These are phyloP conservation scores for Globisporangium mamillatum DNA, from an alignment of 352 stramenopile genomes.

Conservation along the genomic window DNA sequence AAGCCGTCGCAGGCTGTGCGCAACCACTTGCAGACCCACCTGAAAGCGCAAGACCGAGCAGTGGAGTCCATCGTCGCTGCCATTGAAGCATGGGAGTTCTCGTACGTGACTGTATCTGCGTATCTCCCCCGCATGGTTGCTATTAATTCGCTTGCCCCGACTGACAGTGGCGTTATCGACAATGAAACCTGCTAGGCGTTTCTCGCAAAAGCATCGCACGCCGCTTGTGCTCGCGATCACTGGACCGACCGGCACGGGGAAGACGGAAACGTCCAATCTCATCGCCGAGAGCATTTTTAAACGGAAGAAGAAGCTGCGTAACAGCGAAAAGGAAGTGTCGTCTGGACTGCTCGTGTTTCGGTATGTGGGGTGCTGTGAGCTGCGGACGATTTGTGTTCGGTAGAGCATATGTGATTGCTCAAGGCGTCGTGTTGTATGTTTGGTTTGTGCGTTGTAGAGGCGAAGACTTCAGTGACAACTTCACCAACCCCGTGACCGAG, in stretches of 20 bases:
- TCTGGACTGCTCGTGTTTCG: slow-evolving; percentile 52
- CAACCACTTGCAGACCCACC: slow-evolving; percentile 44
- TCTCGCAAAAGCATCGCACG: slow-evolving; percentile 49
- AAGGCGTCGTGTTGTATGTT: background rate
- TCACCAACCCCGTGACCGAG: slow-evolving; percentile 73
- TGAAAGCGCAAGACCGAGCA: slow-evolving; percentile 65
- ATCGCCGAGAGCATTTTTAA: slow-evolving; percentile 84
- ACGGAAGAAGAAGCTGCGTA: slow-evolving; percentile 63
- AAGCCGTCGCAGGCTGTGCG: slow-evolving; percentile 62
- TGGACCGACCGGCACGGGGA: slow-evolving; percentile 87
- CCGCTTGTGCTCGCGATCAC: slow-evolving; percentile 88
- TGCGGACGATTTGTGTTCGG: background rate
- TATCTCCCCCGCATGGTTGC: too few species aligned
- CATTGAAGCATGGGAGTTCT: slow-evolving; percentile 83
- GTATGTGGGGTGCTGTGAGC: background rate
- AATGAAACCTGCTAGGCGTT: slow-evolving; percentile 26
- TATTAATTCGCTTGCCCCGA: slow-evolving; percentile 9
- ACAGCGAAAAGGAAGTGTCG: slow-evolving; percentile 62
- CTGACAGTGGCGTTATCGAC: background rate
- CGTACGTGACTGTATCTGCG: slow-evolving; percentile 29
- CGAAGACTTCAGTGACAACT: slow-evolving; percentile 85
- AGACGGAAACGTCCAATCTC: slow-evolving; percentile 87
- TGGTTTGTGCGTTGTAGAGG: slow-evolving; percentile 32
- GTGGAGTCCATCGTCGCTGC: slow-evolving; percentile 64
- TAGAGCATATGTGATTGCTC: too few species aligned